Conservation (phyloP, 306 rosid species). For the Lathyrus aphaca region DNA sequence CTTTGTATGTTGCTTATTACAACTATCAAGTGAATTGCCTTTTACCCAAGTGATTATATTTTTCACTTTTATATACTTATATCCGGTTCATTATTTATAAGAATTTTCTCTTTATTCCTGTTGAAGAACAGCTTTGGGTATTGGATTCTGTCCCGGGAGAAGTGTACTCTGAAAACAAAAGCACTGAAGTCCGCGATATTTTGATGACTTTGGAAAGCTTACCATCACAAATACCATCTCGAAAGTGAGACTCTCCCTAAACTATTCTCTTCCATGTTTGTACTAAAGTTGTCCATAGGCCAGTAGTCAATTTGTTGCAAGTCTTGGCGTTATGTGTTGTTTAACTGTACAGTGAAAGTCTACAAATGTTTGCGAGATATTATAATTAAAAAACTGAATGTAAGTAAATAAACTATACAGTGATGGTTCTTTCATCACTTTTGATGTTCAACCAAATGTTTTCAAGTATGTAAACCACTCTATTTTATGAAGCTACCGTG, state of each 20-base stretch:
- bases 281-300: constrained; percentile 10
- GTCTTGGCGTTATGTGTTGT: constrained; percentile 10
- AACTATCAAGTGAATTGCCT: constrained; percentile 24
- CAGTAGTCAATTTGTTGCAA: background rate
- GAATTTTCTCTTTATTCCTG: constrained; percentile 36
- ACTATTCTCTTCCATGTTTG: constrained; percentile 19
- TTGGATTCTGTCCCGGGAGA: constrained; percentile 89
- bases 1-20: constrained; percentile 10
- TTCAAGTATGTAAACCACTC: background rate
- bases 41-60: constrained; percentile 18
- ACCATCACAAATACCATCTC: constrained; percentile 66
- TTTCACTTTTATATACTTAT: constrained; percentile 22
- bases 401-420: background rate
- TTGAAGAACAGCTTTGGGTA: constrained; percentile 91
- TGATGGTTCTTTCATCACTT: background rate
- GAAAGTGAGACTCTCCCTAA: constrained; percentile 61
- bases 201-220: constrained; percentile 73
- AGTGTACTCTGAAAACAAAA: constrained; percentile 53
- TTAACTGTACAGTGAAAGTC: background rate
- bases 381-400: background rate
- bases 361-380: constrained; percentile 3
- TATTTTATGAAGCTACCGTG: background rate
- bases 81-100: constrained; percentile 33
- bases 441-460: background rate
- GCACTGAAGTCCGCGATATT: constrained; percentile 75